These are phyloP conservation scores for Xylaria flabelliformis DNA, from an alignment of 495 filamentous ascomycete genomes.

Conservation along the genomic window DNA sequence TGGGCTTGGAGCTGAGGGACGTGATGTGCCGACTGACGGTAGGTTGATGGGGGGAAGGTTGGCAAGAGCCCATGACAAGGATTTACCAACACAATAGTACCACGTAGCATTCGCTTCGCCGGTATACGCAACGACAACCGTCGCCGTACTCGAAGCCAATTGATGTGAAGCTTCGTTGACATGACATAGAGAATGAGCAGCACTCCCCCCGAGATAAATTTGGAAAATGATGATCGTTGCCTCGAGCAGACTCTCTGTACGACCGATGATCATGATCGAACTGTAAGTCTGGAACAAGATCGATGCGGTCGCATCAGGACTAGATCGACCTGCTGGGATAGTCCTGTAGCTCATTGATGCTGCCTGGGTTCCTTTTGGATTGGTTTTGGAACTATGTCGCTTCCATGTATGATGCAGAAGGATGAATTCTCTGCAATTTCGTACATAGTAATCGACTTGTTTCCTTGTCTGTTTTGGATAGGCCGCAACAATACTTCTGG, in stretches of 20 bases:
- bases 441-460: background rate
- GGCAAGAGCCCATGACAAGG: background rate
- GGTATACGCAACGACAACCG: background rate
- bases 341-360: background rate
- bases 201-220: background rate
- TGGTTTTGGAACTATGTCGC: background rate
- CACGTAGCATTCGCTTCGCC: background rate
- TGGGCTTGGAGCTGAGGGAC: background rate
- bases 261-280: constrained; percentile 15
- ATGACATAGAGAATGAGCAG: no score
- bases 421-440: background rate
- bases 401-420: background rate
- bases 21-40: background rate
- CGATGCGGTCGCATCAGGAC: background rate
- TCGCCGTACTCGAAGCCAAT: background rate
- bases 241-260: constrained; percentile 6
- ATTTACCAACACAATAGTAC: background rate
- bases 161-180: no score
- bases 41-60: background rate
- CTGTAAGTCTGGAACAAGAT: background rate
- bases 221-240: constrained; percentile 23
- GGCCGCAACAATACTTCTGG: background rate
- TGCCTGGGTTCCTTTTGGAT: background rate
- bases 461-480: background rate
- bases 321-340: background rate